Evolutionary conservation across 805 yeast genomes (phyloP).

Genomic region (Soucietia sequanensis): DNA sequence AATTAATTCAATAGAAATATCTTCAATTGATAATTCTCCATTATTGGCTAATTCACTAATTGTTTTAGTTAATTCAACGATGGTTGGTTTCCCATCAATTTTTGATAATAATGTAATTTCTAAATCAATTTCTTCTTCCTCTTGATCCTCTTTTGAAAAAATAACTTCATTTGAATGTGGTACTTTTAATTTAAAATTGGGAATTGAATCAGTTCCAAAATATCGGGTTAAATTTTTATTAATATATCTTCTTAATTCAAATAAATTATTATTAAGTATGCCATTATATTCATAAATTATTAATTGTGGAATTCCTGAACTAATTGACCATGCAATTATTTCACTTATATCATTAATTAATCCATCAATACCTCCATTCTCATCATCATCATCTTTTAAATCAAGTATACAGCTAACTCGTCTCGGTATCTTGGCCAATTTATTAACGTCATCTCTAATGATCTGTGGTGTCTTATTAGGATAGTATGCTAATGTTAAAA

Average conservation of each 20-base stretch:
- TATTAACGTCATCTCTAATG: slow-evolving; percentile 77
- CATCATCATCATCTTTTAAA: slow-evolving; percentile 72
- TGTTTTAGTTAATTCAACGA: slow-evolving; percentile 83
- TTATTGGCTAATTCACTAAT: slow-evolving; percentile 71
- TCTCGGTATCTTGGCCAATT: slow-evolving; percentile 73
- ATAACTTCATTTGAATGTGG: slow-evolving; percentile 63
- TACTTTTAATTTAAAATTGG: slow-evolving; percentile 57
- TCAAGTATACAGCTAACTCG: slow-evolving; percentile 74
- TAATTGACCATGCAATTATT: slow-evolving; percentile 80
- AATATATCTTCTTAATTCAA: slow-evolving; percentile 57
- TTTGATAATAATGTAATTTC: slow-evolving; percentile 65
- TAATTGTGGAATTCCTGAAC: slow-evolving; percentile 75
- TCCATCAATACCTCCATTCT: slow-evolving; percentile 87
- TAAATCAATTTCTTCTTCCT: slow-evolving; percentile 45
- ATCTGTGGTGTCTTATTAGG: slow-evolving; percentile 76
- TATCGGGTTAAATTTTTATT: slow-evolving; percentile 61
- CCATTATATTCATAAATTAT: slow-evolving; percentile 82
- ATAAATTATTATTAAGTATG: slow-evolving; percentile 47
- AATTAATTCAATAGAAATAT: slow-evolving; percentile 71
- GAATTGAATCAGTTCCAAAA: slow-evolving; percentile 70
- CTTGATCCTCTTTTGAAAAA: slow-evolving; percentile 36
- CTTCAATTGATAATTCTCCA: slow-evolving; percentile 58
- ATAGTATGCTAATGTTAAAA: slow-evolving; percentile 63
- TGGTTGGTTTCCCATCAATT: slow-evolving; percentile 85
- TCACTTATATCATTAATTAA: slow-evolving; percentile 76